Percentiles rank a stretch among this genome's conserved stretches.
Conservation (phyloP, 495 filamentous ascomycete species). For the Hyaloscypha hepaticicola region DNA sequence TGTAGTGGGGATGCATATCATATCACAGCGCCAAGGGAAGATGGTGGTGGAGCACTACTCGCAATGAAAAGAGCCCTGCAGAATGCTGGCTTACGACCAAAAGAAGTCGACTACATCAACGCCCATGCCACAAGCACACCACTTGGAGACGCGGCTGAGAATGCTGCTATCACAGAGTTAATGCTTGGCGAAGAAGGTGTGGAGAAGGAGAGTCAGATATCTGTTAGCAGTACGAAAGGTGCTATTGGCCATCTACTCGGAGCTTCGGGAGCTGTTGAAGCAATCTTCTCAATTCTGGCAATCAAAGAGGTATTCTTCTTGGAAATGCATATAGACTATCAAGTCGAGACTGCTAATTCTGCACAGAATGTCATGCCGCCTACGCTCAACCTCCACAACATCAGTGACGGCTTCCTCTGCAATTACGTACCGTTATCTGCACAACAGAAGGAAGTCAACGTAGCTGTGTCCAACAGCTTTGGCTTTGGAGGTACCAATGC, state of each 20-base stretch:
- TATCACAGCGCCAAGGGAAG: conserved; percentile 82
- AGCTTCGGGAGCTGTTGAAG: conserved; percentile 86
- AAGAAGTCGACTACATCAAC: conserved; percentile 85
- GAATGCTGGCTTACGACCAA: conserved; percentile 67
- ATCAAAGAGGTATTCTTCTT: conserved; percentile 44
- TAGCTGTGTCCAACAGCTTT: conserved; percentile 91
- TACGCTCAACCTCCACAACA: conserved; percentile 77
- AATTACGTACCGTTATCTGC: conserved; percentile 78
- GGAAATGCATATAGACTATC: conserved; percentile 22
- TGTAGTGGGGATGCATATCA: conserved; percentile 86
- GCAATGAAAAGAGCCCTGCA: conserved; percentile 84
- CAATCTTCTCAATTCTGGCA: conserved; percentile 77
- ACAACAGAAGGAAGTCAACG: conserved; percentile 68
- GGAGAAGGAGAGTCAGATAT: conserved; percentile 60
- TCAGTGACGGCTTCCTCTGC: conserved; percentile 70
- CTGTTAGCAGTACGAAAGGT: conserved; percentile 91
- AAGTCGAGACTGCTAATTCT: conserved; percentile 17
- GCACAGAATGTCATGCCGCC: conserved; percentile 76
- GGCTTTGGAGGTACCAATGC: conserved; percentile 98
- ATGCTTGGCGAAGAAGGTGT: conserved; percentile 73
- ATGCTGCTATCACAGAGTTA: conserved; percentile 73
- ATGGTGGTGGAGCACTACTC: conserved; percentile 75
- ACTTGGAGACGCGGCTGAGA: conserved; percentile 87
- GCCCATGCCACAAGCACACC: conserved; percentile 89
- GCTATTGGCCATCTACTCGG: conserved; percentile 91